A percentile compares a stretch with the other conserved stretches of the same genome.
These are phyloP conservation scores for Parasarocladium wereldwijsianum DNA, from an alignment of 2,329 filamentous ascomycete genomes.

Conservation along the genomic window DNA sequence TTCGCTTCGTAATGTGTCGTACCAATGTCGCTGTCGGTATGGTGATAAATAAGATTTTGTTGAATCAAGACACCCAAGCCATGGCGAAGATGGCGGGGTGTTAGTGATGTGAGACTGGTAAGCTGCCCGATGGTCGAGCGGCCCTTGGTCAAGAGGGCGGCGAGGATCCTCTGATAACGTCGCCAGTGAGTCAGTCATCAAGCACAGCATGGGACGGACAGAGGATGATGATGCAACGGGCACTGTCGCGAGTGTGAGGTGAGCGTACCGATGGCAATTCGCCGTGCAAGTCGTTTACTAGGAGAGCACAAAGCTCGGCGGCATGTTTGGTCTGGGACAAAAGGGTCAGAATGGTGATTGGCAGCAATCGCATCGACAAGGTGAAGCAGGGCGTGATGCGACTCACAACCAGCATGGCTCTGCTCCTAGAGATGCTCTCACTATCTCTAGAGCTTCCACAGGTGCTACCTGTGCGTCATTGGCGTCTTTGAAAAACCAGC, in stretches of 20 bases:
- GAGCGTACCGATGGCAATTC: constrained; percentile 70
- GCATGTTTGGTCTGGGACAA: constrained; percentile 49
- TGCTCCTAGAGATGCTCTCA: constrained; percentile 64
- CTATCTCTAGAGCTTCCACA: constrained; percentile 62
- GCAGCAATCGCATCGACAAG: constrained; percentile 8
- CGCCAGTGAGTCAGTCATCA: too few relatives aligned
- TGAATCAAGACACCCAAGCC: constrained; percentile 76
- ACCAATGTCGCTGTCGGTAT: constrained; percentile 45
- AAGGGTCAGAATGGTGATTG: constrained; percentile 11
- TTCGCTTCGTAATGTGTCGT: constrained; percentile 75
- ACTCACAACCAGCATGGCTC: constrained; percentile 41
- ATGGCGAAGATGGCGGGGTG: constrained; percentile 61
- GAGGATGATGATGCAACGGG: too few relatives aligned
- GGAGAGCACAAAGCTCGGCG: constrained; percentile 77
- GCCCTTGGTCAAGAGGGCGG: constrained; percentile 62
- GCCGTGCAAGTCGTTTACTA: constrained; percentile 81
- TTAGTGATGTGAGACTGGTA: constrained; percentile 56
- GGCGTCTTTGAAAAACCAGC: constrained; percentile 13
- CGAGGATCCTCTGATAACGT: constrained; percentile 60
- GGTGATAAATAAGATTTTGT: constrained; percentile 70
- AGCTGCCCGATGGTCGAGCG: constrained; percentile 59
- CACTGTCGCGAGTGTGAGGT: too few relatives aligned
- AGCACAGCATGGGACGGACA: too few relatives aligned
- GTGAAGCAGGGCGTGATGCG: constrained; percentile 3
- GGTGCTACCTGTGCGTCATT: constrained; percentile 56